These are phyloP conservation scores for Chaetomidium leptoderma DNA, from an alignment of 495 filamentous ascomycete species.

Conservation along the genomic window DNA sequence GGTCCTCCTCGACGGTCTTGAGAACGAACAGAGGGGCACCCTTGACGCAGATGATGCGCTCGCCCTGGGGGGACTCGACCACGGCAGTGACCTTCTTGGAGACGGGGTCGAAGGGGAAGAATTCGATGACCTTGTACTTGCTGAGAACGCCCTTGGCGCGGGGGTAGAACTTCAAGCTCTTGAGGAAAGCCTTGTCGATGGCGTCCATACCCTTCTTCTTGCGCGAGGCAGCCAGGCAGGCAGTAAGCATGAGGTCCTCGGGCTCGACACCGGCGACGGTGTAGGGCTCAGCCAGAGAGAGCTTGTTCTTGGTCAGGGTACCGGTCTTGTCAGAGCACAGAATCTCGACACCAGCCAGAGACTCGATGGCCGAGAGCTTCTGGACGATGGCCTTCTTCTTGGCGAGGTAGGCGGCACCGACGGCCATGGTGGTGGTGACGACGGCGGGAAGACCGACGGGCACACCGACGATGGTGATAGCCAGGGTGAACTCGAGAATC, in stretches of 20 bases:
- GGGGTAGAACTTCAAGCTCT: conserved; percentile 74
- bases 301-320: conserved; percentile 89
- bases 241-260: conserved; percentile 84
- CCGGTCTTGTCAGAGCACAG: conserved; percentile 97
- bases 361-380: conserved; percentile 93
- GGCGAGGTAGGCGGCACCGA: conserved; percentile 88
- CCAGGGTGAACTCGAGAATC: conserved; percentile 80
- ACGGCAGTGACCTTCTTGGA: conserved; percentile 88
- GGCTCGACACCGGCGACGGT: conserved; percentile 72
- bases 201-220: conserved; percentile 95
- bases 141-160: conserved; percentile 67
- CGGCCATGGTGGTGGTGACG: conserved; percentile 94
- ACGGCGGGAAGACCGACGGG: conserved; percentile 95
- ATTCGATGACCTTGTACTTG: conserved; percentile 74
- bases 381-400: conserved; percentile 96
- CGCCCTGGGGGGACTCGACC: conserved; percentile 74
- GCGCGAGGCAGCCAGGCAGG: conserved; percentile 83
- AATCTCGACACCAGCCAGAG: conserved; percentile 90
- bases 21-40: conserved; percentile 83
- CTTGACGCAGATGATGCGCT: conserved; percentile 83
- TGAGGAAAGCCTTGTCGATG: conserved; percentile 92
- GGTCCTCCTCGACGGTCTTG: conserved; percentile 76
- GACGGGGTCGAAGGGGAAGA: conserved; percentile 87
- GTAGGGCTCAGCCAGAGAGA: conserved; percentile 80
- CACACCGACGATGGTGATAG: conserved; percentile 88